Base-by-base conservation (phyloP, 306 rosid genomes). In the Urtica urens region DNA sequence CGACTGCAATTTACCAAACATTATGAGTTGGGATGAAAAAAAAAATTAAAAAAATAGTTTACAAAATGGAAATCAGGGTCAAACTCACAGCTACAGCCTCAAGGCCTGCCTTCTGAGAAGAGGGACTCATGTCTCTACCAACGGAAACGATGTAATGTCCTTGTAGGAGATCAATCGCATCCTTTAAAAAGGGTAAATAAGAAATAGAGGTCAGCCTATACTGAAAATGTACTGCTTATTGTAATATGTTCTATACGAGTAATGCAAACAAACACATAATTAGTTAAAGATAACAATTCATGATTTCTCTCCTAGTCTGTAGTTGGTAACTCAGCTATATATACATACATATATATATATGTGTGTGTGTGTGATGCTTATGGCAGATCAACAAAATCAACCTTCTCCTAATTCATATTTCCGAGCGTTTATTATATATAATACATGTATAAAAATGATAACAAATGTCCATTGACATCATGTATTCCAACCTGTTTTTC, bases 101-200 rank as follows among this genome's bases (percentile, higher is more conserved):
- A 62, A 90, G 68, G 68, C 99, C 94, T 62, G 80, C 78, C 74
- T 77, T 90, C 67, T 73, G 82, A 49, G 92, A 66, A 37, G 85
- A 22, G 41, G 79, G 71, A 44, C 84, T 66, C 51, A 72, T 54
- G 65, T 90, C 95, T 64, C 82, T 69, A 67, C 79, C 43, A 57
- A 77, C 86, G 1, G 94, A 81, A 70, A 79, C 93, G 43, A 90
- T 90, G 69, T 81, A 90, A 76, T 90, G 87, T 67, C 99, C 99
- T 75, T 90, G 96, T 65, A 85, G 55, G 59, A 90, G 99, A 81
- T 90, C 99, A 70, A 82, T 90, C 58, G 96, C 87, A 58, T 90
- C 99, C 99, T 90, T 68, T 29, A 47, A 23, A 34, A 61, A 40
- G 51, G 30, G 35, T 38, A 23, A 23, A 44, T 28, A 23, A 5